Evolutionary conservation across 192 early-diverging fungal species (phyloP), one percentile per base, ranked within the genome.

Genomic region (Neocallimastix lanati): DNA sequence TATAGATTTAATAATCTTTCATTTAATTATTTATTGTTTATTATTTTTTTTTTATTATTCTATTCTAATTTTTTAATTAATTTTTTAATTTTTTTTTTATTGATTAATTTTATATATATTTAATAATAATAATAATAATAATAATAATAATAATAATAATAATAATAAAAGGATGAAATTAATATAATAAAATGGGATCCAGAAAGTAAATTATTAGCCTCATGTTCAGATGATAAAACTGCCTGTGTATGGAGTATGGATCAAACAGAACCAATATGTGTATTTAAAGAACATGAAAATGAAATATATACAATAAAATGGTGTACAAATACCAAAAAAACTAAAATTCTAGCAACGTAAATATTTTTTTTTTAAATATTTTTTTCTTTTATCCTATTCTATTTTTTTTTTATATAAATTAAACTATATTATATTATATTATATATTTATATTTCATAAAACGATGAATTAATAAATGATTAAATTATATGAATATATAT

Each of bases 241-340:
- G 90, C 90, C 13, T 92, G 92, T 84, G 85, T 92, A 35, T 94
- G 94, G 94, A 89, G 86, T 25, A 81, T 91, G 79, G 82, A 88
- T 5, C 84, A 85, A 27, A 86, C 88, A 67, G 80, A 86, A 9
- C 88, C 88, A 29, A 35, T 93, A 33, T 33, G 30, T 33, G 80
- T 40, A 29, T 85, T 94, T n/a, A 85, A 85, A 38, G 90, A 87
- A 0, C 96, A 98, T 81, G 82, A 85, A 77, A 86, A 91, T 77
- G 92, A 94, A 58, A 92, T 98, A 12, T 94, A 93, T 80, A 87
- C 91, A 25, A 83, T 93, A 67, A 87, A 89, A 29, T 98, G 95
- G 95, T 87, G 92, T 25, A 95, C 95, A n/a, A 80, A 83, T 14
- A 35, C 82, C 2, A n/a, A n/a, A 33, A 86, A 87, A 77, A 77